phyloP scores from a whole-genome alignment of 345 rosid genomes.

The Aethionema arabicum region DNA sequence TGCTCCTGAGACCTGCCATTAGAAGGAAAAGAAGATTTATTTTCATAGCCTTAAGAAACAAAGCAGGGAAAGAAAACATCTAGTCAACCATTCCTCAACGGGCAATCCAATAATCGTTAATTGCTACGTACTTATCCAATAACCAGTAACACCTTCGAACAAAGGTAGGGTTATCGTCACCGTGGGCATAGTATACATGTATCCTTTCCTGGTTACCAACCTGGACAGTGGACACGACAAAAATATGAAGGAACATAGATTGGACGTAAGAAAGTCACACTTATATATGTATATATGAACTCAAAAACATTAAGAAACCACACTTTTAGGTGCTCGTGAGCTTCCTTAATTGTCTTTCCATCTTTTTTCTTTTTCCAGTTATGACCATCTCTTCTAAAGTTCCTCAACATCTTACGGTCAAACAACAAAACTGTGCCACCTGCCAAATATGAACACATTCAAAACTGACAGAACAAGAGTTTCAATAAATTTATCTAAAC shows the following conservation, averaged over 20 bases:
- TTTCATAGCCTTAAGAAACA: conserved; percentile 13
- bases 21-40: conserved; percentile 7
- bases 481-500: not conserved
- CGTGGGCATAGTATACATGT: conserved; percentile 99
- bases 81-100: not conserved
- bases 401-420: conserved; percentile 81
- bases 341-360: conserved; percentile 88
- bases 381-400: conserved; percentile 92
- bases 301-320: conserved; percentile 38
- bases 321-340: conserved; percentile 84
- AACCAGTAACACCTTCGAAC: conserved; percentile 99
- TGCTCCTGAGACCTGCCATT: conserved; percentile 72
- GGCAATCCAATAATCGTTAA: conserved; percentile 9
- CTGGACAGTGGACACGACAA: conserved; percentile 37
- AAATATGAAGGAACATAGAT: conserved; percentile 8
- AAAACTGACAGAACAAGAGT: conserved; percentile 1
- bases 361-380: conserved; percentile 91
- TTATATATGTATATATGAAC: not conserved
- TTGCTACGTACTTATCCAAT: conserved; percentile 81
- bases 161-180: conserved; percentile 81
- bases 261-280: not conserved
- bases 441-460: conserved; percentile 35
- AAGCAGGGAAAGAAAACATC: conserved; percentile 2
- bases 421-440: conserved; percentile 92
- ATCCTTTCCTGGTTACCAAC: conserved; percentile 97